phyloP scores from a whole-genome alignment of 2,329 filamentous ascomycete species.

The Beauveria sp. region DNA sequence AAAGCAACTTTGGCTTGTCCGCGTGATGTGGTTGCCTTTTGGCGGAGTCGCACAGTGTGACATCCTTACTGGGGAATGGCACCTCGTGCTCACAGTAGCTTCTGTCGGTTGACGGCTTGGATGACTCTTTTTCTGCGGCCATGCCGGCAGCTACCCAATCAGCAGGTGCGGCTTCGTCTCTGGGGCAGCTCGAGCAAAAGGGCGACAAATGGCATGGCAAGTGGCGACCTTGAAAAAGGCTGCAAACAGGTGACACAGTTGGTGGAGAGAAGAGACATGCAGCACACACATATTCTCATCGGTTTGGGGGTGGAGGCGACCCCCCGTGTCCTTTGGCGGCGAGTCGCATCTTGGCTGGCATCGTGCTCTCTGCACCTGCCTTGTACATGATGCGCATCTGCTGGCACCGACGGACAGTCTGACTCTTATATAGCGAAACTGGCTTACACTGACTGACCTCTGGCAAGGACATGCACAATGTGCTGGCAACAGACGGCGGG shows the following conservation, averaged over 20 bases:
- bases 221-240: background rate
- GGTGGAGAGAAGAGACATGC: conserved; percentile 11
- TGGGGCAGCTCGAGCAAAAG: background rate
- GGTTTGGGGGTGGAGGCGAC: background rate
- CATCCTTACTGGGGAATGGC: conserved; percentile 4
- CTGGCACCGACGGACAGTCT: background rate
- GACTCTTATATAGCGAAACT: conserved; percentile 1
- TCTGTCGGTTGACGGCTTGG: conserved; percentile 1
- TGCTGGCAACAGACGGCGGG: background rate
- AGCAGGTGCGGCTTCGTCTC: background rate
- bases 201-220: background rate
- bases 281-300: conserved; percentile 3
- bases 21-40: conserved; percentile 6
- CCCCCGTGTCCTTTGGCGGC: background rate
- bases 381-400: background rate
- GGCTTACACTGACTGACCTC: background rate
- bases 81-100: conserved; percentile 8
- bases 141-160: background rate
- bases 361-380: background rate
- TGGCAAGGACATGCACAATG: background rate
- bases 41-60: conserved; percentile 1
- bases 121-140: conserved; percentile 1
- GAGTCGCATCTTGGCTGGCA: background rate
- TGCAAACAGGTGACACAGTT: conserved; percentile 7
- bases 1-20: background rate